phyloP scores from a whole-genome alignment of 768 basidiomycete species.

The Macrolepiota fuliginosa region DNA sequence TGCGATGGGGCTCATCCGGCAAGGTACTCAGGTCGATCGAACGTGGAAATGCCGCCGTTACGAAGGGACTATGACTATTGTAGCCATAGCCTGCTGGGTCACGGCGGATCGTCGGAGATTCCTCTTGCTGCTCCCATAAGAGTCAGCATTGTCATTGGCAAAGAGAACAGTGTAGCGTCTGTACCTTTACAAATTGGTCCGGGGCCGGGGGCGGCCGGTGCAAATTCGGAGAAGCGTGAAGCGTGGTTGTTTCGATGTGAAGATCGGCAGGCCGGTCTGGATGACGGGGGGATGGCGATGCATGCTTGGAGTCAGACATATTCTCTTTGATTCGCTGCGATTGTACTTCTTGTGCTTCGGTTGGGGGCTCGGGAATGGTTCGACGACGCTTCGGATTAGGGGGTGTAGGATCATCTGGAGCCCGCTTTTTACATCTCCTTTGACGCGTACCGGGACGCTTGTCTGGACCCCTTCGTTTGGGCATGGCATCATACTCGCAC shows the following conservation, averaged over 20 bases:
- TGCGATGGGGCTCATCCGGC: conserved; percentile 18
- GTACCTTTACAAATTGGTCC: conserved; percentile 13
- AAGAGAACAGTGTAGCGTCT: background rate
- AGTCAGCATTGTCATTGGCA: conserved; percentile 1
- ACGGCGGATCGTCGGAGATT: conserved; percentile 11
- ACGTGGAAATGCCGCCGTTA: conserved; percentile 5
- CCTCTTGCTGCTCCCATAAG: conserved; percentile 10
- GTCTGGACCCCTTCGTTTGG: conserved; percentile 83
- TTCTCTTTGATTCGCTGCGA: conserved; percentile 38
- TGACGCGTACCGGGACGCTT: conserved; percentile 83
- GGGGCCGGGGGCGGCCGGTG: background rate
- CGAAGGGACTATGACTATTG: background rate
- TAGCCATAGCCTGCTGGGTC: conserved; percentile 1
- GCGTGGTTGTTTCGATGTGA: conserved; percentile 17
- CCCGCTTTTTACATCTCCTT: conserved; percentile 81
- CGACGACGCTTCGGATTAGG: conserved; percentile 57
- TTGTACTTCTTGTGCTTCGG: conserved; percentile 31
- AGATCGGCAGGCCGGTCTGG: conserved; percentile 20
- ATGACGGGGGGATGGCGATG: conserved; percentile 22
- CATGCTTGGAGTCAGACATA: conserved; percentile 26
- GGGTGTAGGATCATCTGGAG: conserved; percentile 48
- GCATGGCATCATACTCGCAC: conserved; percentile 78
- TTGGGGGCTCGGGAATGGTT: conserved; percentile 22
- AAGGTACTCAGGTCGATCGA: conserved; percentile 5
- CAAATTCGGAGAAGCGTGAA: conserved; percentile 5